Evolutionary conservation across 305 asterid genomes (phyloP).

Genomic region (Caryopteris hybrid): DNA sequence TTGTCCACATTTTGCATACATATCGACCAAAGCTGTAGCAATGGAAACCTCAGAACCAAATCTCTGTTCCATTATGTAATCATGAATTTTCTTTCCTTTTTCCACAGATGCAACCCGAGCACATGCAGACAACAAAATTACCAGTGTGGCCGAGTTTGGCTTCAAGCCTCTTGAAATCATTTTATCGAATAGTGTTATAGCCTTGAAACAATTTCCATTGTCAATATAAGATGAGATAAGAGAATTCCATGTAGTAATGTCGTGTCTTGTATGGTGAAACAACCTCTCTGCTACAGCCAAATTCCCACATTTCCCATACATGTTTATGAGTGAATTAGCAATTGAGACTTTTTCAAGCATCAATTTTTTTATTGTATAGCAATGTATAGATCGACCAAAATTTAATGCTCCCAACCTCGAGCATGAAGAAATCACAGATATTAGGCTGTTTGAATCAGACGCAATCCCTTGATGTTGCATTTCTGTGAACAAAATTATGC

Average conservation of each 20-base stretch:
- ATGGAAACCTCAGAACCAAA: conserved; percentile 35
- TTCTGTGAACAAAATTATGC: conserved; percentile 50
- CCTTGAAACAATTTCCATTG: conserved; percentile 42
- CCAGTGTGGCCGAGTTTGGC: conserved; percentile 56
- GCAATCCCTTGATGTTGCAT: conserved; percentile 48
- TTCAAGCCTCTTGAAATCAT: conserved; percentile 46
- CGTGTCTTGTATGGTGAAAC: conserved; percentile 30
- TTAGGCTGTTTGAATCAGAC: conserved; percentile 39
- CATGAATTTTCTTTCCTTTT: conserved; percentile 48
- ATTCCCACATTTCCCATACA: conserved; percentile 61
- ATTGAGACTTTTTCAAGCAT: conserved; percentile 36
- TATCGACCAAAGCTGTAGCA: conserved; percentile 65
- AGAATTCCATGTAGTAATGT: conserved; percentile 60
- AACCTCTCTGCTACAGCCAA: conserved; percentile 37
- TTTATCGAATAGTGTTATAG: conserved; percentile 42
- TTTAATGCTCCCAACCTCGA: conserved; percentile 42
- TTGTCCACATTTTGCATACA: conserved; percentile 81
- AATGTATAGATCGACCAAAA: conserved; percentile 57
- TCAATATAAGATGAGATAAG: conserved; percentile 49
- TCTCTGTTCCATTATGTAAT: conserved; percentile 39
- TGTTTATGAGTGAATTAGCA: conserved; percentile 57
- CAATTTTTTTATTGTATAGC: conserved; percentile 37
- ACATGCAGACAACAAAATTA: conserved; percentile 60
- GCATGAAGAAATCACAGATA: conserved; percentile 64
- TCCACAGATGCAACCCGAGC: conserved; percentile 50